phyloP scores from a whole-genome alignment of 345 rosid genomes.

The Gossypium thurberi region DNA sequence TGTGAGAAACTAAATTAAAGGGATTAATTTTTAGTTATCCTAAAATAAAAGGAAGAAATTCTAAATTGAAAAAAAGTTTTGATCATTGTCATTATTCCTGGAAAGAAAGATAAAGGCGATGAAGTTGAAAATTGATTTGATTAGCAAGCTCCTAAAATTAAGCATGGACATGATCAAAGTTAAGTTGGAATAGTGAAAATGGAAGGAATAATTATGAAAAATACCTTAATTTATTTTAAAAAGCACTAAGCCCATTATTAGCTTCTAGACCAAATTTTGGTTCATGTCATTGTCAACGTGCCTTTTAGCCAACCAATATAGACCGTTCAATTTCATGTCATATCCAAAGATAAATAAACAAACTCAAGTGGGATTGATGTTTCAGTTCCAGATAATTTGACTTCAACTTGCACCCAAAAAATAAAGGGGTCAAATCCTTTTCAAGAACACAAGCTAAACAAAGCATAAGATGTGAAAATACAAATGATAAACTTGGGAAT shows the following conservation, averaged over 20 bases:
- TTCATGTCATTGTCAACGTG: slow-evolving; percentile 17
- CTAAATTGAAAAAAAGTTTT: no score
- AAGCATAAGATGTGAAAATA: background rate
- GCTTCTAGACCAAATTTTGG: background rate
- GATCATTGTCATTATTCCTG: background rate
- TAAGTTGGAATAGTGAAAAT: no score
- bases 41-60: no score
- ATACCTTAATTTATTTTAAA: background rate
- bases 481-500: background rate
- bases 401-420: slow-evolving; percentile 5
- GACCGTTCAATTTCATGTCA: slow-evolving; percentile 14
- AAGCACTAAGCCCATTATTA: slow-evolving; percentile 8
- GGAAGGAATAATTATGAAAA: no score
- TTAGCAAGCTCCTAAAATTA: background rate
- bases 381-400: slow-evolving; percentile 8
- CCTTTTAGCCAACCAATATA: slow-evolving; percentile 21
- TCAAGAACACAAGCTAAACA: background rate
- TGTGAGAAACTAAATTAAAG: no score
- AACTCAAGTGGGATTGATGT: slow-evolving; percentile 7
- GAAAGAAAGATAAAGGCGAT: background rate
- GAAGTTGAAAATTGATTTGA: slow-evolving; percentile 1
- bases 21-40: no score
- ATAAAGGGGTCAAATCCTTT: slow-evolving; percentile 17
- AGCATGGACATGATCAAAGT: background rate
- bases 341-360: background rate